phyloP scores from a whole-genome alignment of 306 rosid genomes.

The Lithocarpus polystachyus region DNA sequence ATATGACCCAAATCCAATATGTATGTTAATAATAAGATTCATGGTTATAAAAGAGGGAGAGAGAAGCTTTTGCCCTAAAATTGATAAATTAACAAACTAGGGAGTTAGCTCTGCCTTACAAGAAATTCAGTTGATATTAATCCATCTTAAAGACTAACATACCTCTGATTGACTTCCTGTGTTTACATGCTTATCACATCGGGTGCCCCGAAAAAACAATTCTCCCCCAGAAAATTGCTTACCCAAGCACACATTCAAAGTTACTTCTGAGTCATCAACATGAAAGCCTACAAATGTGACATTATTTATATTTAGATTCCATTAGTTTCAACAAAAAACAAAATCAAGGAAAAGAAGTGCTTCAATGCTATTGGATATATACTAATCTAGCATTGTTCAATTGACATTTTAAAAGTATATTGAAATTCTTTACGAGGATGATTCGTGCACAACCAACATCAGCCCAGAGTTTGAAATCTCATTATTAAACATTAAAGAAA shows the following conservation, averaged over 20 bases:
- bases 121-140: constrained; percentile 11
- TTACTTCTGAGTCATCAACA: constrained; percentile 66
- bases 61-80: background rate
- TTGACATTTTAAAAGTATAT: constrained; percentile 2
- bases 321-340: constrained; percentile 2
- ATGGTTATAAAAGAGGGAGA: background rate
- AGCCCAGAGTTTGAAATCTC: constrained; percentile 19
- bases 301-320: constrained; percentile 18
- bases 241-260: constrained; percentile 60
- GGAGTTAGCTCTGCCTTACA: constrained; percentile 7
- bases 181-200: constrained; percentile 62
- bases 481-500: constrained; percentile 6
- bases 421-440: background rate
- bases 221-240: constrained; percentile 63
- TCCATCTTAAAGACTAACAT: constrained; percentile 17
- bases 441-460: constrained; percentile 4
- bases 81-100: constrained; percentile 2
- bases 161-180: constrained; percentile 48
- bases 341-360: background rate
- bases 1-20: background rate
- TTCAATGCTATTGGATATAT: background rate
- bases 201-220: constrained; percentile 49
- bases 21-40: background rate
- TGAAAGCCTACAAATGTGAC: constrained; percentile 50
- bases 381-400: constrained; percentile 2